Evolutionary conservation across 495 filamentous ascomycete genomes (phyloP), one percentile per base, ranked within the genome.

Genomic region (Talaromyces proteolyticus): DNA sequence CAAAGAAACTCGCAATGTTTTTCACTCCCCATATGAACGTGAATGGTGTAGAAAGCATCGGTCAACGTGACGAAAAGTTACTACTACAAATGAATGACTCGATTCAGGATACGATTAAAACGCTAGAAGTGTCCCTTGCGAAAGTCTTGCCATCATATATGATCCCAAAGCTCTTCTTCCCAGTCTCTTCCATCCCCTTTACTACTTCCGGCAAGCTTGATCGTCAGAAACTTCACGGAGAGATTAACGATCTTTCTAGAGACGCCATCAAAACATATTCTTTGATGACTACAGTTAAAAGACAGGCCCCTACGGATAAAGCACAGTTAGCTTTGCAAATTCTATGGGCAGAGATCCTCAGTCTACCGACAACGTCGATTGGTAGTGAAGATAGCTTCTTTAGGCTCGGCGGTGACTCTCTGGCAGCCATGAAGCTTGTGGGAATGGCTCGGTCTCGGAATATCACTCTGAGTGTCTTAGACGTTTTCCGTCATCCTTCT

Each of bases 161-260:
- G 82, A 70, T 86, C 16, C 84, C 84, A 4, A 68, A 76, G 2
- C 70, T 80, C 0, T 85, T 78, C 52, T 78, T 86, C 44, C 80
- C 82, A 0, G 55, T 86, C 1, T 61, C 61, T 19, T 62, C 69
- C 34, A 71, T 86, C 54, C 84, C 83, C 0, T 64, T 77, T 11
- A 62, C 77, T 3, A 71, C 74, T 0, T 82, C 81, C 0, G 78
- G 70, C 4, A 87, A 87, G 62, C 75, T 76, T 4, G 82, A 87
- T 49, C 76, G 82, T 21, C 78, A 79, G 50, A 68, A 67, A 7
- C 69, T 88, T n/a, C 62, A 61, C 44, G 53, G 53, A 0, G 66
- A 71, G 53, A 69, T 69, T 0, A 60, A 72, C 14, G 44, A 59
- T 4, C 52, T 79, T 21, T 47, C 63, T 3, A 72, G 73, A 21